Evolutionary conservation across 2,329 filamentous ascomycete genomes (phyloP).

Genomic region (Scedosporium apiospermum): DNA sequence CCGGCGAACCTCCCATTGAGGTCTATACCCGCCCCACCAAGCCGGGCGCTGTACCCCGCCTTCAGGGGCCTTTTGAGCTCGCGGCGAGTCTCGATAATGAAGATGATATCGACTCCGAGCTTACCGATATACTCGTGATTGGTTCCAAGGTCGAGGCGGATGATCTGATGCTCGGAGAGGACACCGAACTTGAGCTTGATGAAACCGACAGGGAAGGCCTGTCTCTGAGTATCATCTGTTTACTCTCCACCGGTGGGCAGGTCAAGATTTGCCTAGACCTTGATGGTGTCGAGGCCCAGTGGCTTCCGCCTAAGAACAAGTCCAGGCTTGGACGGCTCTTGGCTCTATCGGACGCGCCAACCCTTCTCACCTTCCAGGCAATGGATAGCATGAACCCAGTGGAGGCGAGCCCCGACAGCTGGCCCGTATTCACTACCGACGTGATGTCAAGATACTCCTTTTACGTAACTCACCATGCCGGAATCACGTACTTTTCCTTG

Average conservation of each 20-base stretch:
- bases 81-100: constrained; percentile 45
- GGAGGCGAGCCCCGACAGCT: constrained; percentile 46
- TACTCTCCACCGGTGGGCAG: constrained; percentile 52
- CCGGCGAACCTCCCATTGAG: constrained; percentile 40
- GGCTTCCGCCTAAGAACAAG: constrained; percentile 50
- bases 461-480: constrained; percentile 51
- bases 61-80: constrained; percentile 54
- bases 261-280: constrained; percentile 53
- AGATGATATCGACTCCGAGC: constrained; percentile 44
- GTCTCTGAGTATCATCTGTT: constrained; percentile 49
- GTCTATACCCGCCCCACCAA: constrained; percentile 47
- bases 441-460: constrained; percentile 54
- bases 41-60: constrained; percentile 47
- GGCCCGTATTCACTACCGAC: constrained; percentile 55
- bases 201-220: constrained; percentile 49
- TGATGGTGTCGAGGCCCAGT: constrained; percentile 55
- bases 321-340: constrained; percentile 31
- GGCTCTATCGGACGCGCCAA: constrained; percentile 29
- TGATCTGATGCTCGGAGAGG: constrained; percentile 54
- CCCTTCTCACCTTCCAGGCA: constrained; percentile 51
- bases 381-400: constrained; percentile 47
- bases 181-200: constrained; percentile 49
- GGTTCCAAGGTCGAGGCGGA: constrained; percentile 51
- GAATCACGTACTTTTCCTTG: constrained; percentile 51
- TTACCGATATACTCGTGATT: constrained; percentile 54